Base-by-base conservation (phyloP, 2,329 filamentous ascomycete species). In the Saccharata proteae region DNA sequence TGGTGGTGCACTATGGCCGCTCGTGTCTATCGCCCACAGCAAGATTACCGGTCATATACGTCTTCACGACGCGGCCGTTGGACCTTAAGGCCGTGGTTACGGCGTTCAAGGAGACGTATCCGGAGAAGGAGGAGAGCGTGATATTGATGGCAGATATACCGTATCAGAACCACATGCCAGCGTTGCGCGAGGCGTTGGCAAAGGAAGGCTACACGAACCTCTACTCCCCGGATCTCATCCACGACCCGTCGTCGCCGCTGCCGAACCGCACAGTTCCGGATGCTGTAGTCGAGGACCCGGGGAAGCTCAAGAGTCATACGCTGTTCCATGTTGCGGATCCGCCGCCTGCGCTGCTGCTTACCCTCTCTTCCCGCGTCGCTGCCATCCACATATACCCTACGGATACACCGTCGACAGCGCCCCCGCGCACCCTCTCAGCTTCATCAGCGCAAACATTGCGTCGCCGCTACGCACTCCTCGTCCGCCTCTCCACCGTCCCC, bases 1-100 rank as follows among this genome's bases (percentile, higher is more conserved):
- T 85, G 0, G 81, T 96, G 1, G 78, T 98, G 10, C 90, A 98
- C 53, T 98, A 96, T 46, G 90, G 90, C 3, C 70, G 90, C 31
- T 80, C 88, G 0, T 98, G 90, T 49, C 65, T 98, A 15, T 94
- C 85, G 6, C 88, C 88, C 1, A 93, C 88, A 0, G 80, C 81
- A 8, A 67, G 85, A 34, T 59, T 96, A 31, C 85, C 88, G 0
- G 86, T 93, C 14, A 74, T 94, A 29, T 85, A 94, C 51, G 75
- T 94, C 37, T 96, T 90, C 50, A 98, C 90, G 0, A 69, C 68
- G 29, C 77, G 79, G 40, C 55, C 65, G 2, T 64, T 98, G 11
- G 67, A 83, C 37, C 55, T 77, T 24, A 68, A 72, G 1, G 55
- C 62, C 0, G 68, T 77, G 1, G 49, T 70, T 6, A 51, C 60